These are phyloP conservation scores for Withania somnifera DNA, from an alignment of 305 asterid species.

Conservation along the genomic window DNA sequence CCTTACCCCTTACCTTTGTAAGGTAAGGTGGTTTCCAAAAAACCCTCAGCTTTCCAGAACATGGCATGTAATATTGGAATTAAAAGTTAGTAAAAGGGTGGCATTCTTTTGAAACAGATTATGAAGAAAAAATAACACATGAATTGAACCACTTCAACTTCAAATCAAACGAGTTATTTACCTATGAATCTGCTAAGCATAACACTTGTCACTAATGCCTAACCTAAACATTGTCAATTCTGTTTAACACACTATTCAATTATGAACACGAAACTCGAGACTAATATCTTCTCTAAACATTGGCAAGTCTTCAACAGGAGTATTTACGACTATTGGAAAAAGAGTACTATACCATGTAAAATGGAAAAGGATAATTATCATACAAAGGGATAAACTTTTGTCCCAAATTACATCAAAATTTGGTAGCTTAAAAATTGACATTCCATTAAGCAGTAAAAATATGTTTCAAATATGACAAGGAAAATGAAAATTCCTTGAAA, in stretches of 20 bases:
- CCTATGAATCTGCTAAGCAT: background rate
- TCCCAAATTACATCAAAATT: background rate
- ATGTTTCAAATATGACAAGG: background rate
- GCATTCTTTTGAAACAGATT: background rate
- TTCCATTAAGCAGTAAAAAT: background rate
- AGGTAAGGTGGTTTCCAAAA: no score
- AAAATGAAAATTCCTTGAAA: no score
- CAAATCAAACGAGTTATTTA: background rate
- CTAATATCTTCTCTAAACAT: background rate
- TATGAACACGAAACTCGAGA: background rate
- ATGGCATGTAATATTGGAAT: no score
- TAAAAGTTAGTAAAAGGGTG: no score
- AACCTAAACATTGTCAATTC: background rate
- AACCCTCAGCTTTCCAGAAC: no score
- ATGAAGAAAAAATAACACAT: background rate
- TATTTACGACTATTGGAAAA: background rate
- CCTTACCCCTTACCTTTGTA: no score
- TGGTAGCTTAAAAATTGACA: background rate
- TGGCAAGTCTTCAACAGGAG: background rate
- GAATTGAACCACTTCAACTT: background rate
- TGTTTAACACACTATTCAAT: background rate
- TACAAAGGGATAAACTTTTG: background rate
- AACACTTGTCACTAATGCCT: background rate
- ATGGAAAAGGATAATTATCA: background rate
- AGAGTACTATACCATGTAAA: background rate